These are phyloP conservation scores for Niebla homalea DNA, from an alignment of 495 filamentous ascomycete genomes.

Conservation along the genomic window DNA sequence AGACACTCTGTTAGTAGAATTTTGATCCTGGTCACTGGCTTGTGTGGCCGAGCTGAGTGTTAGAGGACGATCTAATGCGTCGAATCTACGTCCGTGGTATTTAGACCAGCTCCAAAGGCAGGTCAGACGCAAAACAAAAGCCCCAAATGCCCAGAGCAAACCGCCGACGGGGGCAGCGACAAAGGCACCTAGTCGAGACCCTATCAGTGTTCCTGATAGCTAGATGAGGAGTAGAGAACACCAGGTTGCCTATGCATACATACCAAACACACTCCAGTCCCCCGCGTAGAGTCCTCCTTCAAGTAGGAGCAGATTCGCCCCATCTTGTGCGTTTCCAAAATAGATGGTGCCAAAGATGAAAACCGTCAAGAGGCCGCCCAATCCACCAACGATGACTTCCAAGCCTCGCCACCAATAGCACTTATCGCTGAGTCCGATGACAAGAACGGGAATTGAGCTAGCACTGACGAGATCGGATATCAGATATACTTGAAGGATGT, in stretches of 20 bases:
- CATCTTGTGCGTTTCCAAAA: constrained; percentile 50
- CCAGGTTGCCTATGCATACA: neutral
- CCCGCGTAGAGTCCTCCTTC: constrained; percentile 52
- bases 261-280: constrained; percentile 62
- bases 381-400: constrained; percentile 56
- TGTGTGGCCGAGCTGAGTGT: constrained; percentile 1
- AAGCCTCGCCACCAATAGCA: constrained; percentile 64
- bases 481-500: constrained; percentile 61
- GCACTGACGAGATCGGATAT: constrained; percentile 63
- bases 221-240: too few relatives aligned
- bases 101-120: constrained; percentile 40
- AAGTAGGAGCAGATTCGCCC: constrained; percentile 53
- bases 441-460: constrained; percentile 51
- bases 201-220: neutral
- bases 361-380: constrained; percentile 59
- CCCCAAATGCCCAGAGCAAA: constrained; percentile 51
- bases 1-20: constrained; percentile 1
- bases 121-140: constrained; percentile 38
- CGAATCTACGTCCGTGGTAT: constrained; percentile 39
- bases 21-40: neutral
- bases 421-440: constrained; percentile 47
- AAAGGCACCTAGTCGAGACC: constrained; percentile 41
- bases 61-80: constrained; percentile 46
- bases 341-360: constrained; percentile 62
- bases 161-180: constrained; percentile 62